Conservation (phyloP, 1,284 basidiomycete species). For the Ustilago bromivora region DNA sequence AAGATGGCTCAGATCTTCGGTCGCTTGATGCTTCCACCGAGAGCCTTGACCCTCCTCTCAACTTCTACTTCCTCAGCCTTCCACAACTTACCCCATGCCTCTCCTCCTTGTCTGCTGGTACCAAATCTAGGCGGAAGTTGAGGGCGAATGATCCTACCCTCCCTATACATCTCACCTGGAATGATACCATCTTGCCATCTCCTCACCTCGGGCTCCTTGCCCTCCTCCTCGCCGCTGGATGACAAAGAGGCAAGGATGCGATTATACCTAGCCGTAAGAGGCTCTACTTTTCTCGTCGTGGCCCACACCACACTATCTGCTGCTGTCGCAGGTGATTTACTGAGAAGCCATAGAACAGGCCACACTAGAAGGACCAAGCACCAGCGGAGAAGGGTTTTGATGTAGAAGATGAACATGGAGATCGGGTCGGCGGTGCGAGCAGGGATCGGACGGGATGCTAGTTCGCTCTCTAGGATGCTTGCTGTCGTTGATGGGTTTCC, state of each 20-base stretch:
- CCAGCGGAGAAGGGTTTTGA: conserved; percentile 11
- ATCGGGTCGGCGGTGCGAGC: background rate
- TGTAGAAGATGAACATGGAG: background rate
- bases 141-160: conserved; percentile 38
- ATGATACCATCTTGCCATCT: conserved; percentile 24
- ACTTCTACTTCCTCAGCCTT: conserved; percentile 30
- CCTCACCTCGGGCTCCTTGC: background rate
- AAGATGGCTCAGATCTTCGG: conserved; percentile 16
- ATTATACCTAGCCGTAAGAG: conserved; percentile 10
- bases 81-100: conserved; percentile 25
- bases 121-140: conserved; percentile 19
- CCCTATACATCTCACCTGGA: conserved; percentile 39
- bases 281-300: conserved; percentile 32
- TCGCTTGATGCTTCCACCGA: conserved; percentile 30
- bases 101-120: background rate
- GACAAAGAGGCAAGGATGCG: conserved; percentile 10
- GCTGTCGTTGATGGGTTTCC: background rate
- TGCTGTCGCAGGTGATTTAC: conserved; percentile 47
- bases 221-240: background rate
- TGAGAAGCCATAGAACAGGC: conserved; percentile 55
- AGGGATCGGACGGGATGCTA: background rate
- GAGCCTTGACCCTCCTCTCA: conserved; percentile 17
- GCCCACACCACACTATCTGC: conserved; percentile 56
- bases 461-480: background rate
- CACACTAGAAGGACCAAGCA: conserved; percentile 29